Conservation (phyloP, 768 basidiomycete genomes). For the Psilocybe subaeruginosa region DNA sequence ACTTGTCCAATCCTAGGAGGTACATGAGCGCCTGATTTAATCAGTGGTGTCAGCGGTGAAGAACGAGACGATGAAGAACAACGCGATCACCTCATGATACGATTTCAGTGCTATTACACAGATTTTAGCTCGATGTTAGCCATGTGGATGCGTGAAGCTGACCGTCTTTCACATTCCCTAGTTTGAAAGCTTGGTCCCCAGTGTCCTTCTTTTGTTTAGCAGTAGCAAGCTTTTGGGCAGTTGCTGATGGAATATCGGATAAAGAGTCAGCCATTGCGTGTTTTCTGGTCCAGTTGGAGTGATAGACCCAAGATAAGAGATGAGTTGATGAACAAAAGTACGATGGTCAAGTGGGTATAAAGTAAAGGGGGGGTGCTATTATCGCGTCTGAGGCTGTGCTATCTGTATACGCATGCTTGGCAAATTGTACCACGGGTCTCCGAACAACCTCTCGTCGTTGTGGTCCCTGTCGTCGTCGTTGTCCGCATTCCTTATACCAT, state of each 20-base stretch:
- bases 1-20: slow-evolving; percentile 80
- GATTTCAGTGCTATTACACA: slow-evolving; percentile 56
- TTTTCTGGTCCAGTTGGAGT: slow-evolving; percentile 4
- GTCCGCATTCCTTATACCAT: slow-evolving; percentile 4
- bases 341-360: not conserved
- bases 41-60: not conserved
- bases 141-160: slow-evolving; percentile 18
- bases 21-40: slow-evolving; percentile 65
- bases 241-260: slow-evolving; percentile 28
- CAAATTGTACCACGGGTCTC: slow-evolving; percentile 13
- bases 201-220: slow-evolving; percentile 70
- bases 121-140: not conserved
- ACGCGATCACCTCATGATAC: slow-evolving; percentile 67
- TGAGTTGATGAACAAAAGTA: not conserved
- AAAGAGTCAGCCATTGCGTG: slow-evolving; percentile 28
- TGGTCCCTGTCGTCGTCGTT: slow-evolving; percentile 11
- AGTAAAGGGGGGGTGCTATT: slow-evolving; percentile 3
- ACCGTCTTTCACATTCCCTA: slow-evolving; percentile 65
- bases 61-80: slow-evolving; percentile 4
- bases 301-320: not conserved
- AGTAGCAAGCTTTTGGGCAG: slow-evolving; percentile 53
- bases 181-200: slow-evolving; percentile 72
- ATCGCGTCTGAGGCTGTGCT: slow-evolving; percentile 40
- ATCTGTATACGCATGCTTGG: slow-evolving; percentile 33
- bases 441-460: slow-evolving; percentile 9